phyloP scores from a whole-genome alignment of 345 rosid species.

The Rhodomyrtus tomentosa region DNA sequence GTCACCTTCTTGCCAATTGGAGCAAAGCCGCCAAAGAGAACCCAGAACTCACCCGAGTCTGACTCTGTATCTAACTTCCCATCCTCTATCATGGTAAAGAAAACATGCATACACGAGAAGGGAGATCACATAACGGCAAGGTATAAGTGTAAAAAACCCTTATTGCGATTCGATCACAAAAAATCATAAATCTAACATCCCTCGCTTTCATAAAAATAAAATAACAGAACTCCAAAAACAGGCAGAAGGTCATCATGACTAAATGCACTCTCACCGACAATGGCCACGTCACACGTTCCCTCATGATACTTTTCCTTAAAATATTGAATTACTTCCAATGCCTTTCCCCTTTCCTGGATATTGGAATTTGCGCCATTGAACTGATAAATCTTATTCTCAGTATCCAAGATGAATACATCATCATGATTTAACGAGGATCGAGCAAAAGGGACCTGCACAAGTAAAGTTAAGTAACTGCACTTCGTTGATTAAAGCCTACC shows the following conservation, averaged over 20 bases:
- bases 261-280: slow-evolving; percentile 52
- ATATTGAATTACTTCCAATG: slow-evolving; percentile 89
- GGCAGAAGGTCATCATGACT: neutral
- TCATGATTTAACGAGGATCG: slow-evolving; percentile 94
- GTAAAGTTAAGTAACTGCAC: slow-evolving; percentile 7
- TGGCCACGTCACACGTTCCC: slow-evolving; percentile 70
- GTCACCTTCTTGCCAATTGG: slow-evolving; percentile 83
- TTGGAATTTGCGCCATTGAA: slow-evolving; percentile 97
- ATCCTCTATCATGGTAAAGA: slow-evolving; percentile 47
- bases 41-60: slow-evolving; percentile 94
- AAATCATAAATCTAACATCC: neutral
- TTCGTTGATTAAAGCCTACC: neutral
- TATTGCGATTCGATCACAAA: neutral
- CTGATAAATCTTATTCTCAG: slow-evolving; percentile 77
- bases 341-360: slow-evolving; percentile 97
- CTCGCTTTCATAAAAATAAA: neutral
- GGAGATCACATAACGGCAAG: neutral
- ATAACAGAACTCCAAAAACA: neutral
- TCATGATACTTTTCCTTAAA: slow-evolving; percentile 86
- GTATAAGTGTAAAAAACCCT: neutral
- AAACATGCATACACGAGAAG: neutral
- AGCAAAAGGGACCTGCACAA: slow-evolving; percentile 79
- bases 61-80: slow-evolving; percentile 92
- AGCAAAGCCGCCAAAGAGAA: slow-evolving; percentile 91
- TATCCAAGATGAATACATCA: slow-evolving; percentile 93